phyloP scores from a whole-genome alignment of 208 protist species.

The Leishmania guyanensis region DNA sequence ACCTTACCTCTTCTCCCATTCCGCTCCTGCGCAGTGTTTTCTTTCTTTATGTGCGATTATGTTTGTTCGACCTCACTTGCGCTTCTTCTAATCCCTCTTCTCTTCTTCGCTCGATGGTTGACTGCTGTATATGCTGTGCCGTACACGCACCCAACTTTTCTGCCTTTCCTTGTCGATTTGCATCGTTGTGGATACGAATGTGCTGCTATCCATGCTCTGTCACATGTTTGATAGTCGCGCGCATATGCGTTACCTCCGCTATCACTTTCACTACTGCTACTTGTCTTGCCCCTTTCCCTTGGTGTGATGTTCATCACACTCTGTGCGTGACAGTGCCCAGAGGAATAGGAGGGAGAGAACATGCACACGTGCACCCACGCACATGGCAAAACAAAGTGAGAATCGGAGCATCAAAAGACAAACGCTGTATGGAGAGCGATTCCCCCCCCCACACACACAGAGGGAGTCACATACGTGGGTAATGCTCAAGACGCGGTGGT shows the following conservation, averaged over 20 bases:
- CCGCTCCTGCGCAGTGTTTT: not conserved
- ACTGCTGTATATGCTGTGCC: too few relatives aligned
- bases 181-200: not conserved
- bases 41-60: not conserved
- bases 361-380: not conserved
- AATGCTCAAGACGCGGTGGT: not conserved
- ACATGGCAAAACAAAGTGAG: not conserved
- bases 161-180: not conserved
- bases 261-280: not conserved
- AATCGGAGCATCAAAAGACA: not conserved
- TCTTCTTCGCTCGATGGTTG: not conserved
- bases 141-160: not conserved
- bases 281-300: slow-evolving; percentile 6
- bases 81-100: not conserved
- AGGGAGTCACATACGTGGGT: not conserved
- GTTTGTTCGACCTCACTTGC: not conserved
- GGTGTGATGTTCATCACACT: not conserved
- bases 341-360: not conserved
- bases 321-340: not conserved
- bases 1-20: not conserved
- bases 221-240: not conserved
- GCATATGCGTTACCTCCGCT: not conserved
- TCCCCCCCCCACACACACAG: not conserved
- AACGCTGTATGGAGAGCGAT: not conserved
- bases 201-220: not conserved